A percentile compares a stretch with the other conserved stretches of the same genome.
Evolutionary conservation across 2,329 filamentous ascomycete species (phyloP).

Genomic region (Sporothrix mexicana): DNA sequence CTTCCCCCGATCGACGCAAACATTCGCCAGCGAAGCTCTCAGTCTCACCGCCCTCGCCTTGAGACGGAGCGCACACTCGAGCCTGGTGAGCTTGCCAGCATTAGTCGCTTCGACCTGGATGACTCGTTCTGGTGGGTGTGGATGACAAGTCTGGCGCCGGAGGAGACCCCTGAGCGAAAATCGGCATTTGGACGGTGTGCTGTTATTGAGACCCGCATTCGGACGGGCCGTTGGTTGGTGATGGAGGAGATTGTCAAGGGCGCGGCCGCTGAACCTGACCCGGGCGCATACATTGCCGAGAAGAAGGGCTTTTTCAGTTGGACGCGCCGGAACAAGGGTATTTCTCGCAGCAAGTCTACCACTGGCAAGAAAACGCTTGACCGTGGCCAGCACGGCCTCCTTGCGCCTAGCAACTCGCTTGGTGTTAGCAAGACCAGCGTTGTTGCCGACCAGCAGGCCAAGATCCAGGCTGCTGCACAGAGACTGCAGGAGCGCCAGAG

Average conservation of each 20-base stretch:
- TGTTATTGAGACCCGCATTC: slow-evolving; percentile 85
- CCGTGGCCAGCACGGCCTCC: slow-evolving; percentile 50
- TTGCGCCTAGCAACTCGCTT: slow-evolving; percentile 50
- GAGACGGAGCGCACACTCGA: slow-evolving; percentile 74
- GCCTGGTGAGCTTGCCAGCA: slow-evolving; percentile 92
- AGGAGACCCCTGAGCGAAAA: slow-evolving; percentile 85
- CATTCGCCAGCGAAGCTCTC: slow-evolving; percentile 80
- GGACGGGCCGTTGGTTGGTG: slow-evolving; percentile 84
- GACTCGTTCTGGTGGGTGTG: slow-evolving; percentile 99
- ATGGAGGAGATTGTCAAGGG: slow-evolving; percentile 97
- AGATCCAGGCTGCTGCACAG: slow-evolving; percentile 88
- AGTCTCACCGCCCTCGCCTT: slow-evolving; percentile 78
- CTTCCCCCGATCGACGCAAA: slow-evolving; percentile 80
- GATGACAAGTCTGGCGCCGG: slow-evolving; percentile 93
- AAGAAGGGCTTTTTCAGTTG: slow-evolving; percentile 96
- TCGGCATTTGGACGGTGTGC: slow-evolving; percentile 93
- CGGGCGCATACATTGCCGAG: slow-evolving; percentile 88
- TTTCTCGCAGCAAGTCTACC: slow-evolving; percentile 73
- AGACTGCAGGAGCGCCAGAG: slow-evolving; percentile 77
- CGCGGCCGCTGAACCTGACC: slow-evolving; percentile 81
- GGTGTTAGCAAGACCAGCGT: slow-evolving; percentile 79
- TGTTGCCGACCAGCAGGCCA: slow-evolving; percentile 87
- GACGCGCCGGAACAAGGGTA: slow-evolving; percentile 69
- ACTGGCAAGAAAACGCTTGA: slow-evolving; percentile 65
- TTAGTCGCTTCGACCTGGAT: slow-evolving; percentile 82